phyloP scores from a whole-genome alignment of 345 rosid genomes.

The Arabidopsis arenosa region DNA sequence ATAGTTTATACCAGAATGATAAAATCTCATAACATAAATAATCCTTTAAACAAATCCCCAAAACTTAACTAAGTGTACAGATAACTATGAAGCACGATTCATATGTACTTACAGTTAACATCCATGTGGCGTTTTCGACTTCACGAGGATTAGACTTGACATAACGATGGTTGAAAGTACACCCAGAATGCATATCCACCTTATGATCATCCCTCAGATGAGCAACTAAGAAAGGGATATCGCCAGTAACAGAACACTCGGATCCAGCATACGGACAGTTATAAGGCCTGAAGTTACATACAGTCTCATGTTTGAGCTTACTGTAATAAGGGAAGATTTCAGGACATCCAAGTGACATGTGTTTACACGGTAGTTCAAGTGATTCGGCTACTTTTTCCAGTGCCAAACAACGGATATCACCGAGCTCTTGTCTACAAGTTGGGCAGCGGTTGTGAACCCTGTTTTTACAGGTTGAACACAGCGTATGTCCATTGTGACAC shows the following conservation, averaged over 20 bases:
- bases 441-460: conserved; percentile 94
- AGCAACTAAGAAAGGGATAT: conserved; percentile 84
- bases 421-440: conserved; percentile 97
- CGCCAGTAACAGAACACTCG: conserved; percentile 81
- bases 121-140: conserved; percentile 98
- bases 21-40: neutral
- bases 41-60: conserved; percentile 13
- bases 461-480: conserved; percentile 90
- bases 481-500: conserved; percentile 99
- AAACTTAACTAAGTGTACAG: conserved; percentile 13
- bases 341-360: conserved; percentile 78
- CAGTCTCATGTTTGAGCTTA: conserved; percentile 86
- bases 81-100: conserved; percentile 5
- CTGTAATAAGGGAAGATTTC: conserved; percentile 95
- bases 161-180: conserved; percentile 96
- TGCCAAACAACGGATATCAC: conserved; percentile 94
- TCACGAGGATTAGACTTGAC: conserved; percentile 98
- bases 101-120: conserved; percentile 78
- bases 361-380: conserved; percentile 88
- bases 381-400: conserved; percentile 96
- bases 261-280: conserved; percentile 96
- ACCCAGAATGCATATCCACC: conserved; percentile 97
- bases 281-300: conserved; percentile 91
- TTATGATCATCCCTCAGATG: conserved; percentile 95
- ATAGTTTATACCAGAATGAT: neutral